Conservation (phyloP, 148 eudicot genomes). For the Cornus florida region DNA sequence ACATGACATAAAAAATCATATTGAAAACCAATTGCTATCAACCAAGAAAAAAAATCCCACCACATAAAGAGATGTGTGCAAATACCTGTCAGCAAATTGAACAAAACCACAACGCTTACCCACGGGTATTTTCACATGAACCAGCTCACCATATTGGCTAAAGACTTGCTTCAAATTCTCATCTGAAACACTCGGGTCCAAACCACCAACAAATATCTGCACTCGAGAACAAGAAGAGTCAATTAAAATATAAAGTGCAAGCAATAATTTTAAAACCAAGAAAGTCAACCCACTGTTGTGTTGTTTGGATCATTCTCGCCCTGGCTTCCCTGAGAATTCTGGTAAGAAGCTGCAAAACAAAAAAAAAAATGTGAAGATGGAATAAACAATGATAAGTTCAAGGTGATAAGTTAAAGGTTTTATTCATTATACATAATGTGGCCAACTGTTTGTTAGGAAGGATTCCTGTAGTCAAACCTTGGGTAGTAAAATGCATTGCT, state of each 20-base stretch:
- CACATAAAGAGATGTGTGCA: background rate
- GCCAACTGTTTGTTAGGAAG: background rate
- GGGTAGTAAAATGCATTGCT: background rate
- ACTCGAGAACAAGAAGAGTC: conserved; percentile 9
- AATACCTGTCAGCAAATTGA: conserved; percentile 6
- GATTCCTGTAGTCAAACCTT: background rate
- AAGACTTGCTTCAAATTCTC: conserved; percentile 17
- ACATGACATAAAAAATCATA: conserved; percentile 1
- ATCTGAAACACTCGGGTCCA: conserved; percentile 1
- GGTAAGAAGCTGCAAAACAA: conserved; percentile 66
- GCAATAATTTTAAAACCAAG: conserved; percentile 9
- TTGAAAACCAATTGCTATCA: background rate
- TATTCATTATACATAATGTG: background rate
- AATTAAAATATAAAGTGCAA: conserved; percentile 16
- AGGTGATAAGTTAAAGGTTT: background rate
- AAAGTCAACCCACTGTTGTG: conserved; percentile 85
- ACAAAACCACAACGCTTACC: conserved; percentile 3
- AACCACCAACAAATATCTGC: conserved; percentile 5
- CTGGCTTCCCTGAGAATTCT: conserved; percentile 66
- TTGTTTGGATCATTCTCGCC: conserved; percentile 90
- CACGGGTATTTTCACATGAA: background rate
- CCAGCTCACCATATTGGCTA: conserved; percentile 16
- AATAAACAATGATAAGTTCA: background rate
- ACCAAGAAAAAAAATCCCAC: background rate
- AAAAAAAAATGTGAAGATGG: conserved; percentile 20